phyloP scores from a whole-genome alignment of 1,284 basidiomycete genomes.

The Leccinum pachyderme region DNA sequence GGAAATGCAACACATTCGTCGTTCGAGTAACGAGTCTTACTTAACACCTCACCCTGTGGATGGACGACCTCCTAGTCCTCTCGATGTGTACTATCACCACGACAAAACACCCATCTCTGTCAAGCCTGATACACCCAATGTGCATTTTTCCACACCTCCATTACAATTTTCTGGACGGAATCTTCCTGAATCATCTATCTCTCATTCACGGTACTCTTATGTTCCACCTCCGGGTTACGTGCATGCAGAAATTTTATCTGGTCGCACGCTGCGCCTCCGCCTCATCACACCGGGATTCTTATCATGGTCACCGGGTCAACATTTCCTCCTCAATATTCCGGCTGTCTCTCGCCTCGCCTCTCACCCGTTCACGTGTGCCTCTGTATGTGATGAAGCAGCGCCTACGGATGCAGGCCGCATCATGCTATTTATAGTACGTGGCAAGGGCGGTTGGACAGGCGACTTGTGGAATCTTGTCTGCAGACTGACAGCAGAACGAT shows the following conservation, averaged over 20 bases:
- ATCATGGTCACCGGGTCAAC: constrained; percentile 78
- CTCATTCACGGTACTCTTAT: constrained; percentile 27
- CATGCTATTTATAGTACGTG: constrained; percentile 74
- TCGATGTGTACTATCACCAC: constrained; percentile 21
- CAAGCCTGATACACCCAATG: neutral
- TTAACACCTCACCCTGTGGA: constrained; percentile 5
- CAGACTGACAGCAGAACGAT: constrained; percentile 36
- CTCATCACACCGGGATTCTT: constrained; percentile 61
- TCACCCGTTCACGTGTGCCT: constrained; percentile 83
- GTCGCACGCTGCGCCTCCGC: constrained; percentile 73
- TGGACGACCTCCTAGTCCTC: constrained; percentile 23
- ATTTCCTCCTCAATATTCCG: constrained; percentile 75
- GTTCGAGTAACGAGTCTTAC: constrained; percentile 4
- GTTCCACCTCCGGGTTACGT: constrained; percentile 67
- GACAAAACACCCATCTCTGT: constrained; percentile 4
- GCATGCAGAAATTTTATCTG: constrained; percentile 76
- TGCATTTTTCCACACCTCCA: neutral
- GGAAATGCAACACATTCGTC: constrained; percentile 26
- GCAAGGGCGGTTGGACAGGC: constrained; percentile 75
- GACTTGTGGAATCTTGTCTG: constrained; percentile 65
- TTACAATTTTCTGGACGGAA: constrained; percentile 1
- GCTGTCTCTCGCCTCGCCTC: constrained; percentile 64
- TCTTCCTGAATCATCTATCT: constrained; percentile 2
- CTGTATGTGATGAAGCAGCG: constrained; percentile 58
- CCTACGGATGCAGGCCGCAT: constrained; percentile 47